These are phyloP conservation scores for Articulospora tetracladia DNA, from an alignment of 495 filamentous ascomycete genomes.

Conservation along the genomic window DNA sequence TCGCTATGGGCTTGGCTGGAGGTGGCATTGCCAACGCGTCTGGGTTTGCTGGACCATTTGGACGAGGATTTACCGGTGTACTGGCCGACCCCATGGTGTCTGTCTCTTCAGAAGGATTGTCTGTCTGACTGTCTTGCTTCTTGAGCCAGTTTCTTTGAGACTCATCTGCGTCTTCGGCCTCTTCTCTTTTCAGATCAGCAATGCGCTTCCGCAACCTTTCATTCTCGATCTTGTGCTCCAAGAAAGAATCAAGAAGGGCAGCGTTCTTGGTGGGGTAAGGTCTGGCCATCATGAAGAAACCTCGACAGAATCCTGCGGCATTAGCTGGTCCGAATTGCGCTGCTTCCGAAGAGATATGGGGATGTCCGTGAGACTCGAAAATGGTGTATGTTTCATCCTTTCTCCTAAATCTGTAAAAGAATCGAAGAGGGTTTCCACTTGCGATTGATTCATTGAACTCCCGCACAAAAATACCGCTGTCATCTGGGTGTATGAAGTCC, in stretches of 20 bases:
- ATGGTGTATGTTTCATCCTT: conserved; percentile 70
- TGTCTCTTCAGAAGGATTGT: conserved; percentile 48
- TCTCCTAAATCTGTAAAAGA: conserved; percentile 87
- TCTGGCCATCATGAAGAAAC: conserved; percentile 90
- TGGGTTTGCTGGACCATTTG: conserved; percentile 16
- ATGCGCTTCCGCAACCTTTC: conserved; percentile 82
- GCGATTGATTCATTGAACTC: conserved; percentile 92
- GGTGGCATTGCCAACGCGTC: conserved; percentile 58
- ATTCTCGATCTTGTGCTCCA: conserved; percentile 98
- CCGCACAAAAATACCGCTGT: conserved; percentile 75
- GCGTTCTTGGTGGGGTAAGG: conserved; percentile 89
- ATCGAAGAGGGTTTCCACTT: conserved; percentile 69
- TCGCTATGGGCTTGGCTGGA: conserved; percentile 56
- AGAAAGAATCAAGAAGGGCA: conserved; percentile 81
- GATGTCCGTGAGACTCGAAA: conserved; percentile 88
- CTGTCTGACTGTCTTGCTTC: conserved; percentile 49
- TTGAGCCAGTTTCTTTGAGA: conserved; percentile 46
- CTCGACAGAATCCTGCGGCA: conserved; percentile 68
- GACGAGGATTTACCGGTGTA: conserved; percentile 14
- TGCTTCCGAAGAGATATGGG: conserved; percentile 74
- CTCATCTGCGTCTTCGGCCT: conserved; percentile 68
- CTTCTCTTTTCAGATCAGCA: conserved; percentile 78
- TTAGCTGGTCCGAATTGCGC: conserved; percentile 59
- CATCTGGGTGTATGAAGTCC: conserved; percentile 84
- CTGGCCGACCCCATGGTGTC: conserved; percentile 22